A percentile compares a stretch with the other conserved stretches of the same genome.
These are phyloP conservation scores for Urtica urens DNA, from an alignment of 306 rosid genomes.

Conservation along the genomic window DNA sequence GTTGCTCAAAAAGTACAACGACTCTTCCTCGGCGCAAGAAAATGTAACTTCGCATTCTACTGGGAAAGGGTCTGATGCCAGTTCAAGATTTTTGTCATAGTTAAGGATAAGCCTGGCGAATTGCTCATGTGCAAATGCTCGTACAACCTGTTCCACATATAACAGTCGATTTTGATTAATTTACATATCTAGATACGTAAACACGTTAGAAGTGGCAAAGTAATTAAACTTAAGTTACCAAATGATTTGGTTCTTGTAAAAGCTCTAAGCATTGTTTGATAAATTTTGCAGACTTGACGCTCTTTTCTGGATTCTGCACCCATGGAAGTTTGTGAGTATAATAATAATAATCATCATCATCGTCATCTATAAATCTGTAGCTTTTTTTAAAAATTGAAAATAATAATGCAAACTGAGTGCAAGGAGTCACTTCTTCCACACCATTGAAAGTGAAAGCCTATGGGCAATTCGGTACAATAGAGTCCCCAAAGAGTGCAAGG, in stretches of 20 bases:
- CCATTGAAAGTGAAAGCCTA: slow-evolving; percentile 91
- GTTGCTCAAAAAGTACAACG: slow-evolving; percentile 39
- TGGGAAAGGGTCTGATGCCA: slow-evolving; percentile 58
- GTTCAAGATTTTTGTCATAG: slow-evolving; percentile 61
- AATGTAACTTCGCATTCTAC: slow-evolving; percentile 42
- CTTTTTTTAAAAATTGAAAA: no score
- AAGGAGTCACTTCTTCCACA: slow-evolving; percentile 24
- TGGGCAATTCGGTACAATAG: slow-evolving; percentile 88
- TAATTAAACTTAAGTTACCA: slow-evolving; percentile 36
- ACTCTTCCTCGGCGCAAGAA: slow-evolving; percentile 59
- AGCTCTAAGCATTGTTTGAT: slow-evolving; percentile 78
- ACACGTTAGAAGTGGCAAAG: slow-evolving; percentile 6
- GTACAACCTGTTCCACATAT: slow-evolving; percentile 61
- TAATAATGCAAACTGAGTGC: slow-evolving; percentile 12
- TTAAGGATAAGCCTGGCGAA: slow-evolving; percentile 89
- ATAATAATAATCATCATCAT: slow-evolving; percentile 4
- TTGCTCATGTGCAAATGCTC: slow-evolving; percentile 94
- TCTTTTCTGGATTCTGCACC: slow-evolving; percentile 64
- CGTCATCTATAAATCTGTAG: no score
- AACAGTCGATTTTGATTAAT: slow-evolving; percentile 12
- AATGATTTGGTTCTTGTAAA: slow-evolving; percentile 80
- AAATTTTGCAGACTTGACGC: slow-evolving; percentile 76
- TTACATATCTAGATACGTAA: slow-evolving; percentile 8
- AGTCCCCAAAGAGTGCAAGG: slow-evolving; percentile 77
- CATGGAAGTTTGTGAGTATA: slow-evolving; percentile 18